Evolutionary conservation across 1,284 basidiomycete genomes (phyloP), one percentile per base, ranked within the genome.

Genomic region (Trametes versicolor): DNA sequence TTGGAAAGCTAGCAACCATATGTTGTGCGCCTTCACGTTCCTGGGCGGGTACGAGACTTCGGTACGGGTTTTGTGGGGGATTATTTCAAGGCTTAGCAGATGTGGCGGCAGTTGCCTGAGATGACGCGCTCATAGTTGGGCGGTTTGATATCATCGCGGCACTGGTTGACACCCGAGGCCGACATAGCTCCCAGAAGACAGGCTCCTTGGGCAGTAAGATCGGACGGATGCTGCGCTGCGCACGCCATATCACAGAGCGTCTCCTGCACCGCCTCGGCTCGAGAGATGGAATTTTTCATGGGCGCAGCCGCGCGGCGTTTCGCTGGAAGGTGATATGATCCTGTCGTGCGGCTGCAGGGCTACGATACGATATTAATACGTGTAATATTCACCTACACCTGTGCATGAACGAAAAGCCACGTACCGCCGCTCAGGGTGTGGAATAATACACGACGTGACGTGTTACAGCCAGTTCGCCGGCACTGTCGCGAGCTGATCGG

Each of bases 91-190:
- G 25, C 19, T 27, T 29, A 21, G 27, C 19, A 43, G 2, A 19
- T 19, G 12, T 32, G 41, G 48, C 27, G 39, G 39, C 25, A 43
- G 25, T 23, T 27, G 49, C 48, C 47, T 15, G 23, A 19, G 36
- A 29, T 29, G 32, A 10, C 29, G 19, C n/a, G 19, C 27, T 48
- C 12, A 25, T 19, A 49, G 57, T n/a, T 47, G 48, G 21, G 48
- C 48, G 57, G 47, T 23, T 37, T 23, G 36, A 23, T 41, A 43
- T 8, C 56, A 37, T 37, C 45, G 17, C 32, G 50, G 32, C 50
- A 51, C 34, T 8, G 17, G 32, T 21, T 51, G 29, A 34, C 50
- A 34, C 13, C 50, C 50, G 50, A 32, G 6, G 50, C 17, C 29
- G 29, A n/a, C 32, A 36, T 19, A 32, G 25, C 48, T 49, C 23